phyloP scores from a whole-genome alignment of 176 grass and related monocot species.

The Oryza australiensis region DNA sequence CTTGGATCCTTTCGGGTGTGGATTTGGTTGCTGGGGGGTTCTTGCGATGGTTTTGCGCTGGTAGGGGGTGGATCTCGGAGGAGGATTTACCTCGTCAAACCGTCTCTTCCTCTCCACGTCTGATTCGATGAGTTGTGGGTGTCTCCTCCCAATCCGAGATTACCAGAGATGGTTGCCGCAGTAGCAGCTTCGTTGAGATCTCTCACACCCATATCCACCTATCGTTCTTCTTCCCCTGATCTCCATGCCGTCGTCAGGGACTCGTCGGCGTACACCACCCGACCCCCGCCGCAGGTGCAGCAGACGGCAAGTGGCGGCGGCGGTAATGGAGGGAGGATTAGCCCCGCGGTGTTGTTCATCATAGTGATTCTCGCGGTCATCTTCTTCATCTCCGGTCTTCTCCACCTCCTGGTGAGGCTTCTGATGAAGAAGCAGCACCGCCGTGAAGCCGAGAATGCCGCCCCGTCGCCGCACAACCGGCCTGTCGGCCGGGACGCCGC shows the following conservation, averaged over 20 bases:
- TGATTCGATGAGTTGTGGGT: slow-evolving; percentile 39
- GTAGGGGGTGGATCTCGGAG: neutral
- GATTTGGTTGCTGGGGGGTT: slow-evolving; percentile 15
- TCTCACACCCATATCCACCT: slow-evolving; percentile 5
- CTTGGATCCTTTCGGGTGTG: slow-evolving; percentile 31
- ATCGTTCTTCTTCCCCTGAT: neutral
- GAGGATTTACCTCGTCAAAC: neutral
- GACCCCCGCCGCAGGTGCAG: slow-evolving; percentile 2
- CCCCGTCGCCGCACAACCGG: neutral
- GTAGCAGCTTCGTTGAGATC: slow-evolving; percentile 17
- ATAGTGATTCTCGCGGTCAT: slow-evolving; percentile 85
- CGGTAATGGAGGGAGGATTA: slow-evolving; percentile 52
- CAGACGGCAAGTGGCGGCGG: neutral
- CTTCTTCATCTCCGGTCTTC: slow-evolving; percentile 92
- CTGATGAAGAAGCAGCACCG: slow-evolving; percentile 74
- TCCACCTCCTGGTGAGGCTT: slow-evolving; percentile 79
- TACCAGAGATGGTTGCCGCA: slow-evolving; percentile 41
- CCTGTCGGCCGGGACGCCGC: slow-evolving; percentile 42
- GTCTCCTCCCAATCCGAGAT: slow-evolving; percentile 39
- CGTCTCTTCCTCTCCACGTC: neutral
- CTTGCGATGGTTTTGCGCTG: slow-evolving; percentile 16
- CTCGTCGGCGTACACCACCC: slow-evolving; percentile 17
- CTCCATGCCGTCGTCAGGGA: slow-evolving; percentile 28
- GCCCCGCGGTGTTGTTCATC: slow-evolving; percentile 83
- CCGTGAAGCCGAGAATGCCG: neutral